Evolutionary conservation across 2,329 filamentous ascomycete species (phyloP), one percentile per base, ranked within the genome.

Genomic region (Aureobasidium sp.): DNA sequence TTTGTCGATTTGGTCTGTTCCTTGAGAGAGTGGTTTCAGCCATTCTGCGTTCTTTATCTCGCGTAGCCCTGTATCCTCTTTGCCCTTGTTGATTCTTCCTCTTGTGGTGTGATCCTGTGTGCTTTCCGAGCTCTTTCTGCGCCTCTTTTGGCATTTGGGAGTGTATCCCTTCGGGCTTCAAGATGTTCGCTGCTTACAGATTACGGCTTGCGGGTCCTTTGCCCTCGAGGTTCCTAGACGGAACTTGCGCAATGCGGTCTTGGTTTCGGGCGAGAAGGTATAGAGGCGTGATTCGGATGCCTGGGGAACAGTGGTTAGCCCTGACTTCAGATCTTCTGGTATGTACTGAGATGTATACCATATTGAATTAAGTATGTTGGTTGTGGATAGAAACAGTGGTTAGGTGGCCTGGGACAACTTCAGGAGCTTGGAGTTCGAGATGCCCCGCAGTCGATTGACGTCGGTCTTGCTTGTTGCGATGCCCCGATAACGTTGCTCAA

Each of bases 161-260:
- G 5, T 25, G 7, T 27, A 37, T 37, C 6, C 34, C 11, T 15
- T 37, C 34, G 34, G 11, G 11, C 34, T 54, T 32, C 27, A 21
- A n/a, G 39, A 9, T 29, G 39, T 25, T n/a, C 72, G 69, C 63
- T 37, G 81, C 87, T 76, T 89, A 97, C 94, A 97, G 68, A 99
- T 96, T 65, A 95, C 86, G 64, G 92, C 94, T 78, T 97, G 91
- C 0, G 92, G 88, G 50, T 88, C 86, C 72, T 88, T 93, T 58
- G 91, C 86, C 66, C 94, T 82, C 37, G 92, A 97, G 2, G 94
- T 97, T 30, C 88, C 86, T 32, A 99, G 83, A 55, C 94, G 89
- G 79, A 99, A 99, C 77, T 97, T 97, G 75, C 90, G 89, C 67
- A 99, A 84, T 71, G 92, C 87, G 67, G 91, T 86, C 77, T 88